Conservation (phyloP, 2,329 filamentous ascomycete genomes). For the Diaporthe capsici region DNA sequence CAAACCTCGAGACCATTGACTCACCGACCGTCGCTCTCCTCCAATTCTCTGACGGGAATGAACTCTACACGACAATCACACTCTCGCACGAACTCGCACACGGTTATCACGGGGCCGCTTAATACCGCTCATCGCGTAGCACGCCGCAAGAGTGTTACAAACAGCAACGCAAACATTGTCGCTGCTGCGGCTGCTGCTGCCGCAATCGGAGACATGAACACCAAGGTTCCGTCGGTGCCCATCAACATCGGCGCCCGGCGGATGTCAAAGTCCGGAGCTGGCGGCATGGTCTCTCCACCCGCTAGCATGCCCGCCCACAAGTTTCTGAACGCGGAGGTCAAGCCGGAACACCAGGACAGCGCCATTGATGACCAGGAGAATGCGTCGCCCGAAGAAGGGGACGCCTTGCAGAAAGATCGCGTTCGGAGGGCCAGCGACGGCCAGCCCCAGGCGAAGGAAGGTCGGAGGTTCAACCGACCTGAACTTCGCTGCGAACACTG, state of each 20-base stretch:
- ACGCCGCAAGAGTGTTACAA: conserved; percentile 93
- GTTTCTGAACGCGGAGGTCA: conserved; percentile 62
- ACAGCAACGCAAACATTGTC: conserved; percentile 78
- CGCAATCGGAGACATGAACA: conserved; percentile 56
- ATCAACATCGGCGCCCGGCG: conserved; percentile 73
- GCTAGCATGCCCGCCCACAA: conserved; percentile 76
- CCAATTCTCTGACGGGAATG: conserved; percentile 69
- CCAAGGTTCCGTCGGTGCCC: conserved; percentile 67
- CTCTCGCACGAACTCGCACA: conserved; percentile 85
- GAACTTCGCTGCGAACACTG: conserved; percentile 98
- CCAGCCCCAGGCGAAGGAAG: conserved; percentile 83
- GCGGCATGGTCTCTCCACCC: conserved; percentile 74
- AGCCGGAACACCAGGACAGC: conserved; percentile 67
- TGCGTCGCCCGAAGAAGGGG: conserved; percentile 68
- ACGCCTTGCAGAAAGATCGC: conserved; percentile 63
- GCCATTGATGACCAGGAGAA: conserved; percentile 79
- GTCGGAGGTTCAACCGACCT: conserved; percentile 82
- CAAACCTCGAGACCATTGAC: conserved; percentile 77
- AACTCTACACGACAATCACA: conserved; percentile 73
- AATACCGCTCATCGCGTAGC: conserved; percentile 89
- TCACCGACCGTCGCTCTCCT: conserved; percentile 72
- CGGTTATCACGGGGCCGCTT: conserved; percentile 81
- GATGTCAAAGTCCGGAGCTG: conserved; percentile 74
- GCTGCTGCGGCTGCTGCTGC: conserved; percentile 76
- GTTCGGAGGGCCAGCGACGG: conserved; percentile 84